These are phyloP conservation scores for Cercospora nicotianae DNA, from an alignment of 2,329 filamentous ascomycete species.

Conservation along the genomic window DNA sequence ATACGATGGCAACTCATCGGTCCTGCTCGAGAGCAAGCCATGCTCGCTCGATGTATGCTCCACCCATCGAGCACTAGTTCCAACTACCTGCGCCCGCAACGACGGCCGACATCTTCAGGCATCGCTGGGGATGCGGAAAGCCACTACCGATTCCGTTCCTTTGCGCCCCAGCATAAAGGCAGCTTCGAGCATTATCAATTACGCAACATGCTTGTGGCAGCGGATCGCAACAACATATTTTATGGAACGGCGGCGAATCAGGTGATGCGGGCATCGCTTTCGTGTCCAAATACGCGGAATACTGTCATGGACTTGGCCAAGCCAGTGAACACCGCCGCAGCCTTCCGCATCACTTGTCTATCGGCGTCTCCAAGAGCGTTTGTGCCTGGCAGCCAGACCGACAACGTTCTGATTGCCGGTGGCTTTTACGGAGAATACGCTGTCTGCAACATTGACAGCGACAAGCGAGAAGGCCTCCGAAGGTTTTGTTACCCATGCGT, in stretches of 20 bases:
- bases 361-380: constrained; percentile 18
- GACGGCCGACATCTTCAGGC: background rate
- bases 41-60: constrained; percentile 33
- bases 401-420: constrained; percentile 50
- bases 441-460: constrained; percentile 39
- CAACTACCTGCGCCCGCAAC: background rate
- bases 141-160: constrained; percentile 35
- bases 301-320: constrained; percentile 52
- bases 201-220: constrained; percentile 57
- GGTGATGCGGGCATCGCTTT: constrained; percentile 52
- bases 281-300: constrained; percentile 44
- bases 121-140: constrained; percentile 18
- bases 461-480: constrained; percentile 39
- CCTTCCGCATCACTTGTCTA: constrained; percentile 27
- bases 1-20: constrained; percentile 39
- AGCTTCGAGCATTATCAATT: constrained; percentile 61
- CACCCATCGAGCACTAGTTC: constrained; percentile 28
- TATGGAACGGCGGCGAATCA: constrained; percentile 50
- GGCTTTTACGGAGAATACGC: constrained; percentile 61
- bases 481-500: constrained; percentile 52
- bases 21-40: constrained; percentile 32
- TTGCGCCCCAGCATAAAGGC: constrained; percentile 47
- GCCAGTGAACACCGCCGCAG: constrained; percentile 15
- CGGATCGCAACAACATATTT: constrained; percentile 56
- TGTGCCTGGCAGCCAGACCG: background rate